phyloP scores from a whole-genome alignment of 1,284 basidiomycete genomes.

The Ceratobasidium sp. region DNA sequence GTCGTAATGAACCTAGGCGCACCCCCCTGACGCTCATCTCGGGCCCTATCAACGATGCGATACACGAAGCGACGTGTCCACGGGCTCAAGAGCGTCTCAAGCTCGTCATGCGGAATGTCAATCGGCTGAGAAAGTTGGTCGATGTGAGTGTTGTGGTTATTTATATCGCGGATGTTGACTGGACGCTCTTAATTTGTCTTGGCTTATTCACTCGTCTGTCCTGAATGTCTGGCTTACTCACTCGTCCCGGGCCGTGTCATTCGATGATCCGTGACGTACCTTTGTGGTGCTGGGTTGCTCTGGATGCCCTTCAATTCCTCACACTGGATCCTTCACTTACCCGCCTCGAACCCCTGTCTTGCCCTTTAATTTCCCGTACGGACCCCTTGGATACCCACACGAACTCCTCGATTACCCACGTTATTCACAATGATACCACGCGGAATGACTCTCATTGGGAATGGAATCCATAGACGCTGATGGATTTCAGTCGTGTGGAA shows the following conservation, averaged over 20 bases:
- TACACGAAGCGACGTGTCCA: constrained; percentile 39
- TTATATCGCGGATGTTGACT: neutral
- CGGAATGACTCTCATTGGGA: no score
- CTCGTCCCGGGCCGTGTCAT: no score
- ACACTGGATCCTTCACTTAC: neutral
- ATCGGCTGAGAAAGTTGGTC: constrained; percentile 46
- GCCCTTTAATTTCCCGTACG: neutral
- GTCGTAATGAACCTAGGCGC: constrained; percentile 36
- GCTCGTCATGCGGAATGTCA: constrained; percentile 46
- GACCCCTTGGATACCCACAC: neutral
- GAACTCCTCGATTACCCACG: no score
- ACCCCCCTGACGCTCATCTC: constrained; percentile 48
- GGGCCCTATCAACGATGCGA: constrained; percentile 46
- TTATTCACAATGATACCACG: no score
- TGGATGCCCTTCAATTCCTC: no score
- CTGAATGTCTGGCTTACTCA: no score
- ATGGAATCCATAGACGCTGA: constrained; percentile 40
- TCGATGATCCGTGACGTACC: no score
- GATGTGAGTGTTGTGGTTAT: constrained; percentile 40
- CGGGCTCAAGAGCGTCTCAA: constrained; percentile 44
- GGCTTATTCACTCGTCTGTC: no score
- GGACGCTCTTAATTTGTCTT: no score
- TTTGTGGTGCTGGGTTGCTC: no score
- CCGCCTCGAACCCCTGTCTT: neutral
- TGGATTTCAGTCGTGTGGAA: constrained; percentile 46